Evolutionary conservation across 1,284 basidiomycete genomes (phyloP).

Genomic region (Trichosporon asahii): DNA sequence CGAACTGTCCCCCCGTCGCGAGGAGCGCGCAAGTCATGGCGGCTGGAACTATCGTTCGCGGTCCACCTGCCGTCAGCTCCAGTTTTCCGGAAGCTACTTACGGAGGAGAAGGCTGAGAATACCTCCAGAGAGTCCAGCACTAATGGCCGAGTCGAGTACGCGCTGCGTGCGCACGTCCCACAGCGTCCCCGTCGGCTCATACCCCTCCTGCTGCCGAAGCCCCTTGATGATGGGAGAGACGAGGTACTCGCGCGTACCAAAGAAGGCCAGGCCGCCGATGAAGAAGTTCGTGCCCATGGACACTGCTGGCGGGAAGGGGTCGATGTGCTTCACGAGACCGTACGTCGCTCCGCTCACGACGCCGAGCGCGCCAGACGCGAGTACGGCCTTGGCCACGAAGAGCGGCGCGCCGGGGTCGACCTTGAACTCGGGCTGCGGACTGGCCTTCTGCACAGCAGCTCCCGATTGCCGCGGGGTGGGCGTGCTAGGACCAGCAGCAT

Average conservation of each 20-base stretch:
- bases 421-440: conserved; percentile 17
- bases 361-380: conserved; percentile 27
- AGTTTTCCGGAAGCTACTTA: conserved; percentile 16
- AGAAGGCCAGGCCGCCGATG: conserved; percentile 41
- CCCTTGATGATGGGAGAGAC: conserved; percentile 42
- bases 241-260: conserved; percentile 49
- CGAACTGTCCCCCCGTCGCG: conserved; percentile 35
- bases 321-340: conserved; percentile 32
- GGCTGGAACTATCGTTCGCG: conserved; percentile 31
- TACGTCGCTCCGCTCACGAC: conserved; percentile 37
- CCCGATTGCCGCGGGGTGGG: not conserved
- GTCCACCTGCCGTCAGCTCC: conserved; percentile 31
- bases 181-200: conserved; percentile 19
- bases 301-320: conserved; percentile 35
- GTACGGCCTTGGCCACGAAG: conserved; percentile 22
- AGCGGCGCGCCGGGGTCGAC: conserved; percentile 22
- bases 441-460: not conserved
- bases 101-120: conserved; percentile 27
- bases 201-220: conserved; percentile 14
- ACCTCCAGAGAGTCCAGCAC: conserved; percentile 38
- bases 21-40: conserved; percentile 39
- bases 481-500: not conserved
- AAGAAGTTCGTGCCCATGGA: conserved; percentile 44
- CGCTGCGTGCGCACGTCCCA: conserved; percentile 35
- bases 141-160: conserved; percentile 39